Evolutionary conservation across 768 basidiomycete species (phyloP), one percentile per base, ranked within the genome.

Genomic region (Naematelia encephala): DNA sequence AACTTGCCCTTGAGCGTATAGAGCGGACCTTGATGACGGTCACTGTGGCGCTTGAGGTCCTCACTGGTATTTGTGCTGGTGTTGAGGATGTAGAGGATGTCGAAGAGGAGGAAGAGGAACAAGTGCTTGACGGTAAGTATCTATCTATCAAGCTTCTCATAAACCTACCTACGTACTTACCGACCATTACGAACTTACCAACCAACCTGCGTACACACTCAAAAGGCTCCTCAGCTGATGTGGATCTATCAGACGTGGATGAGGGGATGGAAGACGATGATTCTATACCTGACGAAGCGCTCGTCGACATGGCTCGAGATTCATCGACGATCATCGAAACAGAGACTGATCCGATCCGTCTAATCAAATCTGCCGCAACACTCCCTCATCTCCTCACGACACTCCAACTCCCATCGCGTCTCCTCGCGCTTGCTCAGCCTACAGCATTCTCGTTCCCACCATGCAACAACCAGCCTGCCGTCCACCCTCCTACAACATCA

Each of bases 401-500:
- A 0, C 81, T 92, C n/a, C 84, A 87, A 10, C 79, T 81, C 23
- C 87, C 90, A 2, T 79, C 89, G 4, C 80, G 73, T 45, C 65
- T 78, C 3, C 59, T 91, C 3, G 73, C 82, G 1, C 82, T 94
- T 26, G 81, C 87, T 44, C 84, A 84, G 27, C 89, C 90, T 0
- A 91, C 88, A 0, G 70, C 82, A 0, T 82, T 93, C 14, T 94
- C 92, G 3, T 94, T 92, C 79, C 84, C 88, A 14, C 89, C 90
- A 0, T 34, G 75, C 3, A 56, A 80, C 82, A 81, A 84, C 22
- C 77, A 82, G 3, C 83, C 84, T 11, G 91, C 90, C 0, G 80
- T 82, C 21, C 89, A 94, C 70, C 89, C 91, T 42, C 92, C 92
- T 1, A 91, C 87, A 12, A 94, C 92, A 0, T 89, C 91, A 23